Conservation (phyloP, 495 filamentous ascomycete genomes). For the Collariella sp. region DNA sequence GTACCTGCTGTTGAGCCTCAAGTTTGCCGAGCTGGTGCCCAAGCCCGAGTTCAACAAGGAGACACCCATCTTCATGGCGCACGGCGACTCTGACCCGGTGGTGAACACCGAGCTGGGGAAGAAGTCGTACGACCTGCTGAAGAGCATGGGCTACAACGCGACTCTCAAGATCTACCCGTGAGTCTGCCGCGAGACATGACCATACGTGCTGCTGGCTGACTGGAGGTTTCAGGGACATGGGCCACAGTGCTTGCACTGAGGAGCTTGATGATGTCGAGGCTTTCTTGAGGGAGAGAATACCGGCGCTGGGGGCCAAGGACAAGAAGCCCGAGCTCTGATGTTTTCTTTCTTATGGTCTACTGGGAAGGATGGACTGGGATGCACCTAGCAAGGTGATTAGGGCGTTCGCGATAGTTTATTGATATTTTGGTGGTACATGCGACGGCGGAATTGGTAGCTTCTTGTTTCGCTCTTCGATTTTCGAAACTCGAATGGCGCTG, state of each 20-base stretch:
- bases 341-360: neutral
- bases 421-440: no score
- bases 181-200: slow-evolving; percentile 22
- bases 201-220: slow-evolving; percentile 9
- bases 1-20: slow-evolving; percentile 69
- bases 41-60: slow-evolving; percentile 61
- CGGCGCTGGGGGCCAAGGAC: slow-evolving; percentile 35
- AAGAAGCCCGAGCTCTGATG: slow-evolving; percentile 36
- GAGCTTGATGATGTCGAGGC: slow-evolving; percentile 80
- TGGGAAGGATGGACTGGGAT: neutral
- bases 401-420: slow-evolving; percentile 1
- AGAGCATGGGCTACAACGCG: slow-evolving; percentile 58
- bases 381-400: neutral
- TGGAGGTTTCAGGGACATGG: slow-evolving; percentile 45
- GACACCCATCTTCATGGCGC: slow-evolving; percentile 81
- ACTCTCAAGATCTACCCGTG: slow-evolving; percentile 69
- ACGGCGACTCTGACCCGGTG: slow-evolving; percentile 65
- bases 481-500: no score
- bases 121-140: slow-evolving; percentile 52
- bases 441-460: neutral
- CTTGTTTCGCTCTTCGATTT: neutral
- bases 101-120: slow-evolving; percentile 62
- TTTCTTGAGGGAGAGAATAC: slow-evolving; percentile 59
- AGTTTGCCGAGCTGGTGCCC: slow-evolving; percentile 57
- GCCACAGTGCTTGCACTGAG: slow-evolving; percentile 64